phyloP scores from a whole-genome alignment of 805 yeast genomes.

The Ogataea ganodermae region DNA sequence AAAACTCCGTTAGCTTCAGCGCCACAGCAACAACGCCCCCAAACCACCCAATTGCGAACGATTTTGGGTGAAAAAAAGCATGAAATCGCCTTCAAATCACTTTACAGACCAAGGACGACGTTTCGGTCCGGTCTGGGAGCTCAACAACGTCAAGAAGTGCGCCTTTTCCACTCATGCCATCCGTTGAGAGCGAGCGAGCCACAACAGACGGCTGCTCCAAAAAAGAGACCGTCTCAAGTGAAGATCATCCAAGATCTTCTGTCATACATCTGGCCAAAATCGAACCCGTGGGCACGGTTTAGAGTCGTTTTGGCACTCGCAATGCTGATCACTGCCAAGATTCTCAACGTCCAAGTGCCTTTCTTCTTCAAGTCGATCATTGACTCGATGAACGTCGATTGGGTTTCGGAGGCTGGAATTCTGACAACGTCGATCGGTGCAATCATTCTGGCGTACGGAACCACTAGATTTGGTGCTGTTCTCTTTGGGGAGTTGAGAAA shows the following conservation, averaged over 20 bases:
- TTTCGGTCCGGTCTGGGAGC: no score
- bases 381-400: conserved; percentile 91
- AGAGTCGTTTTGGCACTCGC: conserved; percentile 78
- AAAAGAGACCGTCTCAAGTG: conserved; percentile 41
- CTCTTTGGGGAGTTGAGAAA: conserved; percentile 92
- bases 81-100: no score
- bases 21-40: background rate
- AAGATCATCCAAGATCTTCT: conserved; percentile 64
- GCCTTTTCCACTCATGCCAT: background rate
- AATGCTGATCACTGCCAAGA: conserved; percentile 75
- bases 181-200: background rate
- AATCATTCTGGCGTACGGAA: conserved; percentile 82
- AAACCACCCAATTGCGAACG: background rate
- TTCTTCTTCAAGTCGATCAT: conserved; percentile 87
- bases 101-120: background rate
- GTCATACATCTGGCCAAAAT: conserved; percentile 80
- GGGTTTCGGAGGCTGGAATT: conserved; percentile 64
- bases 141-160: background rate
- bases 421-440: conserved; percentile 66
- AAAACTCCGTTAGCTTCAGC: background rate
- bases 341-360: conserved; percentile 93
- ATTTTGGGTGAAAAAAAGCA: no score
- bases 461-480: conserved; percentile 92
- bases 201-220: background rate
- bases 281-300: conserved; percentile 61